These are phyloP conservation scores for Penicillium arizonense DNA, from an alignment of 495 filamentous ascomycete genomes.

Conservation along the genomic window DNA sequence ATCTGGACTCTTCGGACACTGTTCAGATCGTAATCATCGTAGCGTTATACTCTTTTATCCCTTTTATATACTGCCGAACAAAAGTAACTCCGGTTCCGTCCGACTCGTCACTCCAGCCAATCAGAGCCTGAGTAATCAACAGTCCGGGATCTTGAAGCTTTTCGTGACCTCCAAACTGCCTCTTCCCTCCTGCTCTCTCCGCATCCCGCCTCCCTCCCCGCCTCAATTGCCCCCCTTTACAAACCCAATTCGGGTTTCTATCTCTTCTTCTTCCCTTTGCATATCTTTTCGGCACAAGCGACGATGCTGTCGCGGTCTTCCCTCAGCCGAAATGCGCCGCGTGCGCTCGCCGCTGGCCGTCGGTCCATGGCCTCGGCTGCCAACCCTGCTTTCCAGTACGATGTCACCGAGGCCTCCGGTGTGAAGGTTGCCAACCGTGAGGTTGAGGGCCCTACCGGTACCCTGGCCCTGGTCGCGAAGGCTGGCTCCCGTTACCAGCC, in stretches of 20 bases:
- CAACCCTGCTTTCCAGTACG: conserved; percentile 81
- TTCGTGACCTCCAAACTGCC: conserved; percentile 41
- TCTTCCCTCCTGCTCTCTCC: conserved; percentile 29
- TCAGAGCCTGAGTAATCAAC: conserved; percentile 42
- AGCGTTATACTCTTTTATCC: background rate
- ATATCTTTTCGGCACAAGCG: conserved; percentile 46
- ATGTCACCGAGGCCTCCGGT: conserved; percentile 77
- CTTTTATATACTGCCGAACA: conserved; percentile 11
- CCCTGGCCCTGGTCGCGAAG: conserved; percentile 85
- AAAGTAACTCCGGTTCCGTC: conserved; percentile 48
- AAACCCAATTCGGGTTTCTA: conserved; percentile 35
- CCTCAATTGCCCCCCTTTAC: conserved; percentile 41
- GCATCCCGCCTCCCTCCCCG: conserved; percentile 26
- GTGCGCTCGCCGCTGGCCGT: conserved; percentile 61
- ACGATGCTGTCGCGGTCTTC: conserved; percentile 85
- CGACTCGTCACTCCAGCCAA: conserved; percentile 41
- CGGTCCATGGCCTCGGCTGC: conserved; percentile 79
- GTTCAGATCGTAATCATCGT: background rate
- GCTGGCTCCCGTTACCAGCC: conserved; percentile 90
- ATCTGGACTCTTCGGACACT: no score
- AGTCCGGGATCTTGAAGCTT: conserved; percentile 50
- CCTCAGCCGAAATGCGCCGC: conserved; percentile 73
- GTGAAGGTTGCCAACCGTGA: conserved; percentile 91
- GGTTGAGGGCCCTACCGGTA: conserved; percentile 80
- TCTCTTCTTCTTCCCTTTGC: conserved; percentile 25